Evolutionary conservation across 306 rosid species (phyloP).

Genomic region (Trifolium dubium): DNA sequence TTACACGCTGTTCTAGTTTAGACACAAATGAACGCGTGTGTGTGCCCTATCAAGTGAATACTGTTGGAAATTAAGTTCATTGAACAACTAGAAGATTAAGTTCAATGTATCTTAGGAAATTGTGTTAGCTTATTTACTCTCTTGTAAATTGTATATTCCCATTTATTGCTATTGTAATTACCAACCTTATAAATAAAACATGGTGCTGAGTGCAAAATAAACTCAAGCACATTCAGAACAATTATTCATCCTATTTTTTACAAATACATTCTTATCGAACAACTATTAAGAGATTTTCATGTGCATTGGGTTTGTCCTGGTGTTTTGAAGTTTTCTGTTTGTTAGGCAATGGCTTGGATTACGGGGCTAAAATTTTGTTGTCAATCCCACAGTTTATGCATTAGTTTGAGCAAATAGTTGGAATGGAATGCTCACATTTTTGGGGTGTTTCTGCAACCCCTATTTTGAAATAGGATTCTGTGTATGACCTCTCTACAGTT

Average conservation of each 20-base stretch:
- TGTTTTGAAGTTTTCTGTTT: constrained; percentile 10
- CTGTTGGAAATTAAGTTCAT: too few relatives aligned
- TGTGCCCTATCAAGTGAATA: not conserved
- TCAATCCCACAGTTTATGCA: constrained; percentile 5
- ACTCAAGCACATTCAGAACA: too few relatives aligned
- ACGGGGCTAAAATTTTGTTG: not conserved
- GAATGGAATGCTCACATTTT: not conserved
- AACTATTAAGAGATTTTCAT: constrained; percentile 14
- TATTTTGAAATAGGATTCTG: not conserved
- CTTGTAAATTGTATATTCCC: too few relatives aligned
- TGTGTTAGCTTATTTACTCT: too few relatives aligned
- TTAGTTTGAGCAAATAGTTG: constrained; percentile 3
- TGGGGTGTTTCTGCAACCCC: not conserved
- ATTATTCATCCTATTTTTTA: too few relatives aligned
- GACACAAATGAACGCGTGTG: not conserved
- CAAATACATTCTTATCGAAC: constrained; percentile 13
- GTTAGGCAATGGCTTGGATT: not conserved
- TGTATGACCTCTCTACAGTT: not conserved
- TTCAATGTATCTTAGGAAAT: too few relatives aligned
- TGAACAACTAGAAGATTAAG: too few relatives aligned
- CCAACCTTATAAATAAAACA: too few relatives aligned
- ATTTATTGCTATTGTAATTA: too few relatives aligned
- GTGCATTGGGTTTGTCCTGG: constrained; percentile 3
- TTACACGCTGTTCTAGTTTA: not conserved
- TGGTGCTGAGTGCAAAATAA: too few relatives aligned